Evolutionary conservation across 1,284 basidiomycete species (phyloP), one percentile per base, ranked within the genome.

Genomic region (Cryptococcus sp.): DNA sequence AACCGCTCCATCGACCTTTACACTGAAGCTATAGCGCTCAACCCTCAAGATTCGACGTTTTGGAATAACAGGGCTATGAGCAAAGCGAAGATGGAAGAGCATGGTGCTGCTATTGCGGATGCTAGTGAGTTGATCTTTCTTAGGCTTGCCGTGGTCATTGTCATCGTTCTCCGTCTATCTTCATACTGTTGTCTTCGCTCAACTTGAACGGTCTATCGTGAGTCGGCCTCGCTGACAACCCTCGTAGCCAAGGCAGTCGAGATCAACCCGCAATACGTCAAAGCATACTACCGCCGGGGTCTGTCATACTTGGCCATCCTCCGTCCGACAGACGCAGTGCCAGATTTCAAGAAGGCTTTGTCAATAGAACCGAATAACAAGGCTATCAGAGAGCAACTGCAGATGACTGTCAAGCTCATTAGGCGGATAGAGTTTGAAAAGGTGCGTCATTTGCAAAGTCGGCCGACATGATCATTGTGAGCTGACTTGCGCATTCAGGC

Each of bases 301-400:
- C 88, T 89, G 67, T 96, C 93, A 63, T 86, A 95, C 70, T 83
- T 99, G 58, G 89, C 95, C 72, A 90, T 93, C 53, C 79, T 97
- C 58, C 88, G 89, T 70, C 89, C 89, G 46, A 89, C 90, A 64
- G 79, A 86, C 48, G 93, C 94, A 4, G 84, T 96, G 17, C 79
- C 84, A 20, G 93, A 97, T 78, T 89, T 96, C 78, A 91, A 88
- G 78, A 90, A 87, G 76, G 87, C 95, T 8, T 78, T 96, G 25
- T 75, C 82, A n/a, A 79, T 98, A 4, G 96, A 99, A 71, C 94
- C 95, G 0, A 83, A 85, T 41, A 99, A 99, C 76, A 85, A 86
- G 29, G 80, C 85, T 5, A 89, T 95, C 16, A 84, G 87, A 61
- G 80, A 84, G 41, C 93, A 98, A 77, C 80, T 98, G 61, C 84